A percentile compares a stretch with the other conserved stretches of the same genome.
phyloP scores from a whole-genome alignment of 2,329 filamentous ascomycete species.

The Clonostachys byssicola region DNA sequence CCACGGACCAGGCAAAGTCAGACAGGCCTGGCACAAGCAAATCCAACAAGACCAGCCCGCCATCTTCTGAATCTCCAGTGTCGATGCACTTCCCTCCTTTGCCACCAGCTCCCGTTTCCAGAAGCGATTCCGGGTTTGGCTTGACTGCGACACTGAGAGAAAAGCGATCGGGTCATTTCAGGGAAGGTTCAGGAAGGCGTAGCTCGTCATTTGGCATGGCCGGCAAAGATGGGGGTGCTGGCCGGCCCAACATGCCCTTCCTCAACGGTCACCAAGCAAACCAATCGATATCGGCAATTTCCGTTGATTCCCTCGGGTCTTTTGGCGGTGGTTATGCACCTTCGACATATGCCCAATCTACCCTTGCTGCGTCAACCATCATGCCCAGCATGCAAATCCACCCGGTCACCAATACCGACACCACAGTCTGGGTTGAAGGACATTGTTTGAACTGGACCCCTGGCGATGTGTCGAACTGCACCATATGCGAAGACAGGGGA shows the following conservation, averaged over 20 bases:
- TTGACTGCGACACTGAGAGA: conserved; percentile 82
- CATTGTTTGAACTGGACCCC: conserved; percentile 70
- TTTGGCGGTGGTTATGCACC: conserved; percentile 74
- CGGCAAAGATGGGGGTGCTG: conserved; percentile 43
- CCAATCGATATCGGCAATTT: conserved; percentile 55
- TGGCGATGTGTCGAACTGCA: conserved; percentile 60
- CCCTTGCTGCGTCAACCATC: conserved; percentile 77
- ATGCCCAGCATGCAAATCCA: conserved; percentile 83
- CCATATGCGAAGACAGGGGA: conserved; percentile 72
- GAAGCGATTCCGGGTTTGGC: conserved; percentile 88
- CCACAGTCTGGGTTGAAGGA: conserved; percentile 78
- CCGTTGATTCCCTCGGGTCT: conserved; percentile 55
- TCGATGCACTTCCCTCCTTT: conserved; percentile 74
- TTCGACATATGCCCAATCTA: conserved; percentile 82
- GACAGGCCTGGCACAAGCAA: conserved; percentile 77
- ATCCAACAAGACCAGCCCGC: conserved; percentile 57
- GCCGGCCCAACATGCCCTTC: conserved; percentile 72
- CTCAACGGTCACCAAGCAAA: conserved; percentile 60
- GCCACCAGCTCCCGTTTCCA: conserved; percentile 74
- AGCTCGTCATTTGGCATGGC: conserved; percentile 92
- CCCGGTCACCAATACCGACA: conserved; percentile 74
- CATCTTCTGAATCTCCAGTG: conserved; percentile 67
- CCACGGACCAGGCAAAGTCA: conserved; percentile 58
- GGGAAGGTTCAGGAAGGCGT: conserved; percentile 72
- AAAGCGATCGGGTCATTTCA: conserved; percentile 89